Conservation (phyloP, 768 basidiomycete species). For the Russula earlei region DNA sequence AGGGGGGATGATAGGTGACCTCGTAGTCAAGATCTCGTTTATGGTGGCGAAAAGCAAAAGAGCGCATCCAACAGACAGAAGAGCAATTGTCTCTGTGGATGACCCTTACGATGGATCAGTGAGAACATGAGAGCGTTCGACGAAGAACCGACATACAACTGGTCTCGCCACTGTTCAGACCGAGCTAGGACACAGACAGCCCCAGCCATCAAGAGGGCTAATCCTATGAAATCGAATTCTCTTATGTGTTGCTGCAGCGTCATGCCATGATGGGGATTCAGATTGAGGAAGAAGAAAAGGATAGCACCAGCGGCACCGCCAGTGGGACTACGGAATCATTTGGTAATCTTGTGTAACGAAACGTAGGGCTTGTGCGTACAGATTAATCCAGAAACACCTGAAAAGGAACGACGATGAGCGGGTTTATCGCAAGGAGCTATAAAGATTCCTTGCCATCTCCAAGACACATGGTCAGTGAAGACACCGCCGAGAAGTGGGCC, state of each 20-base stretch:
- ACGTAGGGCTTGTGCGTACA: conserved; percentile 35
- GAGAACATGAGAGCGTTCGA: neutral
- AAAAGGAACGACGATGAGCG: neutral
- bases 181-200: conserved; percentile 61
- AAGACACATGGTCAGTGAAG: conserved; percentile 64
- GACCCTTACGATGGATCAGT: conserved; percentile 36
- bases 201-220: conserved; percentile 51
- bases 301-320: conserved; percentile 54
- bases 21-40: conserved; percentile 52
- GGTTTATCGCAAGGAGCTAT: neutral
- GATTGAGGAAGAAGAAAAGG: conserved; percentile 65
- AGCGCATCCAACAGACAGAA: conserved; percentile 48
- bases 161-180: conserved; percentile 62
- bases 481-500: conserved; percentile 78
- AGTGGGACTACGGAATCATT: conserved; percentile 45
- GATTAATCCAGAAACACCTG: conserved; percentile 70
- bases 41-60: conserved; percentile 42
- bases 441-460: conserved; percentile 53
- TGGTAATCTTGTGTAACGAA: neutral
- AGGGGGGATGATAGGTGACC: conserved; percentile 65
- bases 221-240: conserved; percentile 66
- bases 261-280: conserved; percentile 63
- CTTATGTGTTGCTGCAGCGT: conserved; percentile 47
- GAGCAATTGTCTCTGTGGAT: conserved; percentile 46
- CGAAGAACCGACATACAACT: conserved; percentile 39